Percentiles rank a stretch among this genome's conserved stretches.
Conservation (phyloP, 176 grass and related monocot genomes). For the Oryza glaberrima region DNA sequence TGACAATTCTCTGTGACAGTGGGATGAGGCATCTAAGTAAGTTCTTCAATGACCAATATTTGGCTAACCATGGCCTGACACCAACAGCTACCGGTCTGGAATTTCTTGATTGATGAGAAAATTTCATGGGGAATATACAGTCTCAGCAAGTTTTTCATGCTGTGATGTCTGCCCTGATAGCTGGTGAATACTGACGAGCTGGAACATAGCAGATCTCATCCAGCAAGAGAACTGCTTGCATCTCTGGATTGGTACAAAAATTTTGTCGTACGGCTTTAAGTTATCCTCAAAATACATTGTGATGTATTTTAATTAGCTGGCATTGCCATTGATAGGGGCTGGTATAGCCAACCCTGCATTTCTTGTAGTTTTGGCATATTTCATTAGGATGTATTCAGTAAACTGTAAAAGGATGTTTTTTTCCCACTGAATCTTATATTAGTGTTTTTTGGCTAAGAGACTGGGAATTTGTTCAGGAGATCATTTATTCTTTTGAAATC, state of each 20-base stretch:
- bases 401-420: conserved; percentile 17
- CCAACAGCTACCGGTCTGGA: conserved; percentile 65
- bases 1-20: conserved; percentile 90
- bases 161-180: not conserved
- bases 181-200: not conserved
- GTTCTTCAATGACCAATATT: conserved; percentile 90
- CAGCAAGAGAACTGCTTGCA: not conserved
- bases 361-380: conserved; percentile 4
- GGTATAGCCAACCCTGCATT: not conserved
- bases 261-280: not conserved
- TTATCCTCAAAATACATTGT: conserved; percentile 7
- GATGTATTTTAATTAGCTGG: not conserved
- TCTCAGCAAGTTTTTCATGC: conserved; percentile 7
- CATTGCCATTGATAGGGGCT: not conserved
- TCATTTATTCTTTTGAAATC: conserved; percentile 4
- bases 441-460: not conserved
- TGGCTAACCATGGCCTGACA: conserved; percentile 73
- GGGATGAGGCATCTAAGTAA: conserved; percentile 96
- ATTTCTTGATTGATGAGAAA: conserved; percentile 55
- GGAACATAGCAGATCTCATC: conserved; percentile 13
- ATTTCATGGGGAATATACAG: conserved; percentile 3
- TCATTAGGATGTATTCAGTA: conserved; percentile 21
- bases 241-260: not conserved
- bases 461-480: not conserved
- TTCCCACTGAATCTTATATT: not conserved